A percentile compares a stretch with the other conserved stretches of the same genome.
Evolutionary conservation across 805 yeast genomes (phyloP).

Genomic region (Metschnikowia orientalis): DNA sequence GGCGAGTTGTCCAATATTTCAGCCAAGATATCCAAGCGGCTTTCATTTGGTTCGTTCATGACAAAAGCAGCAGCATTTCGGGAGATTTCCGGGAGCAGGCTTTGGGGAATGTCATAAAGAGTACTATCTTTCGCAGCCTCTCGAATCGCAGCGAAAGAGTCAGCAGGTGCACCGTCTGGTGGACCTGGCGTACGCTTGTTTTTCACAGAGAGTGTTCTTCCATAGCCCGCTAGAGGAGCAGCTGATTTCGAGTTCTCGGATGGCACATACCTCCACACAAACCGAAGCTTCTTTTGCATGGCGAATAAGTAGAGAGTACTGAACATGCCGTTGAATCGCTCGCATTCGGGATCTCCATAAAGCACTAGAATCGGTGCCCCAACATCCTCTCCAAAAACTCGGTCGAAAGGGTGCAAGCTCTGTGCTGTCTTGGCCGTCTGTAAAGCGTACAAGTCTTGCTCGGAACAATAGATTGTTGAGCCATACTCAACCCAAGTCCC

Average conservation of each 20-base stretch:
- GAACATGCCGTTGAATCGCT: conserved; percentile 53
- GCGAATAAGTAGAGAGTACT: conserved; percentile 57
- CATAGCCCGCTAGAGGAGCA: conserved; percentile 53
- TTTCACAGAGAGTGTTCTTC: conserved; percentile 32
- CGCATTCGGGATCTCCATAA: conserved; percentile 60
- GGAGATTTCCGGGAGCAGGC: conserved; percentile 7
- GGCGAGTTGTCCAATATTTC: conserved; percentile 12
- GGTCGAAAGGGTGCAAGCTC: conserved; percentile 47
- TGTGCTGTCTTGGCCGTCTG: conserved; percentile 38
- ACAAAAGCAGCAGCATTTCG: conserved; percentile 9
- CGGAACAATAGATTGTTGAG: conserved; percentile 54
- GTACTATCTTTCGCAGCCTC: not conserved
- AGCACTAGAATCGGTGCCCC: conserved; percentile 53
- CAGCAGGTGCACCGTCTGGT: not conserved
- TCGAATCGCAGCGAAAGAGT: conserved; percentile 4
- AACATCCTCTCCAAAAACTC: conserved; percentile 53
- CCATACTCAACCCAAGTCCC: conserved; percentile 51
- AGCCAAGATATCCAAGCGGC: conserved; percentile 4
- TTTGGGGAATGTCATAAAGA: conserved; percentile 6
- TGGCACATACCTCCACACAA: conserved; percentile 72
- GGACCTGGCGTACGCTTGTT: conserved; percentile 7
- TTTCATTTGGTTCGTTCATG: conserved; percentile 1
- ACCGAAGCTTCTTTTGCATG: conserved; percentile 57
- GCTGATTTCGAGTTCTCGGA: conserved; percentile 26
- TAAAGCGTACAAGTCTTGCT: conserved; percentile 76